Evolutionary conservation across 371 early-diverging fungal species (phyloP), one percentile per base, ranked within the genome.

Genomic region (Lichtheimia corymbifera): DNA sequence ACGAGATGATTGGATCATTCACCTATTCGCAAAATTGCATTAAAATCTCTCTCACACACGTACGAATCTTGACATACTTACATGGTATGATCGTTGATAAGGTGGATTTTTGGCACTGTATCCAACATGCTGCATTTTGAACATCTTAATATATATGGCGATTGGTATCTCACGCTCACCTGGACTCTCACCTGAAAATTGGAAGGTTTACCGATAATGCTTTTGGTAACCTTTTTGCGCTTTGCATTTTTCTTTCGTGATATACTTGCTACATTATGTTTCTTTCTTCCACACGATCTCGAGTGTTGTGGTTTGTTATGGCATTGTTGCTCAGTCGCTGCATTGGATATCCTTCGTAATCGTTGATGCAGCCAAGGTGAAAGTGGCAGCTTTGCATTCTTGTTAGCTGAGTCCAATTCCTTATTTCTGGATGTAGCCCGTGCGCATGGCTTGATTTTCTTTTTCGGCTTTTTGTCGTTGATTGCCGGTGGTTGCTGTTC

Each of bases 201-300:
- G n/a, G 54, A 15, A 20, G 54, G 54, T 41, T 41, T 54, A 18
- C 54, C 54, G 12, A 54, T 54, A 4, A 54, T 54, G 24, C 54
- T 54, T 40, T 54, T 54, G 7, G 54, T 54, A 17, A 54, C 41
- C 5, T 25, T 17, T 20, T 54, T 54, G 14, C 41, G 41, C 24
- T 54, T 54, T 13, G 54, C 54, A 22, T 54, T 54, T 6, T 41
- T 35, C 41, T 54, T 54, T 7, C 30, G 18, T 17, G 54, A 35
- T 2, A 40, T 54, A 14, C 54, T 54, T 9, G 30, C 41, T 13
- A 54, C 54, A 18, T 40, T 54, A n/a, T 54, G 54, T 18, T 54
- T 54, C 41, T 54, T 54, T 1, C 54, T 41, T 40, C 35, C 11
- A 11, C 2, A 35, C 2, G 35, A 35, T 35, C 11, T 35, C 35